Conservation (phyloP, 352 stramenopile genomes). For the Phytopythium aichiense region DNA sequence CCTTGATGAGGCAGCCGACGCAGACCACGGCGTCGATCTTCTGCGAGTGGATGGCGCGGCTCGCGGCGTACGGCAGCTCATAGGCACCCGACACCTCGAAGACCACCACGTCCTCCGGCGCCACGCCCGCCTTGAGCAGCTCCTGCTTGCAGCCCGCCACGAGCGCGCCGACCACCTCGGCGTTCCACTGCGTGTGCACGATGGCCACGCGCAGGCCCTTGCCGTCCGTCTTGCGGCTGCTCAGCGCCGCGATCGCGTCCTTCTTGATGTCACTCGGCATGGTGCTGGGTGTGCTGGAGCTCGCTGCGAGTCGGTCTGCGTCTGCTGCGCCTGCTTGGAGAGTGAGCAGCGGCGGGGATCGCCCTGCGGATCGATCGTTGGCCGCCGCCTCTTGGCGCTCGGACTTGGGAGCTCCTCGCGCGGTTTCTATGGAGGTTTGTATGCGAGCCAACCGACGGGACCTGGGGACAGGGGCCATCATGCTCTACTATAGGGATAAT, state of each 20-base stretch:
- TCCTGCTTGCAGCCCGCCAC: constrained; percentile 57
- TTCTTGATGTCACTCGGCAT: constrained; percentile 72
- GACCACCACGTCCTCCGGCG: constrained; percentile 62
- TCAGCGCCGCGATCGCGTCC: constrained; percentile 62
- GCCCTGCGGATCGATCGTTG: not conserved
- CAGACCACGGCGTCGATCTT: constrained; percentile 97
- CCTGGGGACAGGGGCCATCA: not conserved
- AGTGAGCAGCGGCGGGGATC: not conserved
- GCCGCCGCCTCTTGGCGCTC: not conserved
- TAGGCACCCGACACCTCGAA: constrained; percentile 93
- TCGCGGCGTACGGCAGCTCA: constrained; percentile 95
- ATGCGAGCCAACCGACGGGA: not conserved
- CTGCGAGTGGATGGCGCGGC: constrained; percentile 83
- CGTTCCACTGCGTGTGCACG: constrained; percentile 85
- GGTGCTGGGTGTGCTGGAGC: not conserved
- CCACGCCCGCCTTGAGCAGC: constrained; percentile 56
- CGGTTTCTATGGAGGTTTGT: constrained; percentile 2
- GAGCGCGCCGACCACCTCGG: constrained; percentile 72
- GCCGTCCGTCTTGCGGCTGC: constrained; percentile 76
- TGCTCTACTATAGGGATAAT: not conserved
- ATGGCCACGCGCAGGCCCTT: constrained; percentile 74
- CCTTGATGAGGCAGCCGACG: constrained; percentile 94
- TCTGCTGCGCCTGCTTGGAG: not conserved
- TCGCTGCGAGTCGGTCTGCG: not conserved
- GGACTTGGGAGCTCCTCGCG: no score